Evolutionary conservation across 1,284 basidiomycete species (phyloP), one percentile per base, ranked within the genome.

Genomic region (Apiotrichum veenhuisii): DNA sequence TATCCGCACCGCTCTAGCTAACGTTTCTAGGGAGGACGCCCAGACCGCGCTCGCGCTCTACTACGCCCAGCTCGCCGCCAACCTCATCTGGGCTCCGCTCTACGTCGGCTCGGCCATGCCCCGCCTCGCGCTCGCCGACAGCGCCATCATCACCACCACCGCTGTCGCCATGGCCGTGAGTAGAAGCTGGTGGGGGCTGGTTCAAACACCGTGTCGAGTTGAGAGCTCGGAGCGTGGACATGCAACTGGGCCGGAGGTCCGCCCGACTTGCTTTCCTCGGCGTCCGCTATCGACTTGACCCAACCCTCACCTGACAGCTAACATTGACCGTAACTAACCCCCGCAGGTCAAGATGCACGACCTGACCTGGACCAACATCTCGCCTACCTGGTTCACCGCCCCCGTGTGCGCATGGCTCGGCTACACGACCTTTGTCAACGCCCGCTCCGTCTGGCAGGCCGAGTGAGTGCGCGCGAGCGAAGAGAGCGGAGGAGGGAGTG

Each of bases 41-140:
- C 75, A 79, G 41, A 69, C 79, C 40, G 85, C 84, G 2, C 73
- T 89, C 40, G 78, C 78, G 34, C 76, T 89, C 43, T 89, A 90
- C 78, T 90, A 86, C 74, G 79, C 78, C 7, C 87, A 89, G 70
- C 78, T 89, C 38, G 84, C 77, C 0, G 73, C 89, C 44, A 89
- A 89, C 77, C 75, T 83, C 53, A 62, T 82, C 27, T 90, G 87
- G 87, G 83, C 83, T 22, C 86, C 87, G 5, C 72, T 89, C 38
- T 88, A 88, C 80, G 89, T 89, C 64, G 82, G 82, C 17, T 70
- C 78, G 34, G 30, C 26, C 47, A 15, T 30, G 51, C 52, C 33
- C 47, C 82, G 81, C 33, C 58, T 81, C 26, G 87, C 85, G 0
- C 76, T 89, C 7, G 72, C 84, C 53, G 84, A 89, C 74, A 84